Percentiles rank a stretch among this genome's conserved stretches.
phyloP scores from a whole-genome alignment of 2,329 filamentous ascomycete genomes.

The Alternaria sp. region DNA sequence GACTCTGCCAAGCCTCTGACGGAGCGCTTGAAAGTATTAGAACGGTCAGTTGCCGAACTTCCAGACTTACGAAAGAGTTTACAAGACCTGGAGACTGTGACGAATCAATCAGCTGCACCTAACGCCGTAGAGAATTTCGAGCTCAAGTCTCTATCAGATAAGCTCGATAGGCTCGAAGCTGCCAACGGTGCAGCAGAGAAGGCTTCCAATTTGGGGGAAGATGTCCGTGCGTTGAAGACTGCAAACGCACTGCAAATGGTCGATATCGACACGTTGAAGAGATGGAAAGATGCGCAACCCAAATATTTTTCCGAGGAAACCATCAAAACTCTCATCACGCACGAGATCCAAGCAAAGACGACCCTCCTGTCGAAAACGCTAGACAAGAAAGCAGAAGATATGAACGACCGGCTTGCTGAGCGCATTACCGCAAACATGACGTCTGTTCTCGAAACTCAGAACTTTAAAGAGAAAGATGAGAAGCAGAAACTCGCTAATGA shows the following conservation, averaged over 20 bases:
- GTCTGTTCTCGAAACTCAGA: not conserved
- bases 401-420: not conserved
- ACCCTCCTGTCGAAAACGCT: not conserved
- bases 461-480: not conserved
- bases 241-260: not conserved
- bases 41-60: not conserved
- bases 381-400: not conserved
- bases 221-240: not conserved
- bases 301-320: not conserved
- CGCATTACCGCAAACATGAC: not conserved
- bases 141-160: not conserved
- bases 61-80: not conserved
- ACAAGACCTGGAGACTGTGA: not conserved
- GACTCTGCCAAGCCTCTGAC: not conserved
- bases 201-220: not conserved
- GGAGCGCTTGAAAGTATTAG: conserved; percentile 1
- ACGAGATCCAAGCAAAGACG: not conserved
- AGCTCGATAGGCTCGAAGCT: conserved; percentile 3
- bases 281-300: conserved; percentile 7
- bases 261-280: not conserved
- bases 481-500: conserved; percentile 1
- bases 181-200: not conserved
- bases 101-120: not conserved
- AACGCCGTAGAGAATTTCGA: not conserved
- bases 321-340: not conserved